Percentiles rank a stretch among this genome's conserved stretches.
phyloP scores from a whole-genome alignment of 148 eudicot genomes.

The Cornus florida region DNA sequence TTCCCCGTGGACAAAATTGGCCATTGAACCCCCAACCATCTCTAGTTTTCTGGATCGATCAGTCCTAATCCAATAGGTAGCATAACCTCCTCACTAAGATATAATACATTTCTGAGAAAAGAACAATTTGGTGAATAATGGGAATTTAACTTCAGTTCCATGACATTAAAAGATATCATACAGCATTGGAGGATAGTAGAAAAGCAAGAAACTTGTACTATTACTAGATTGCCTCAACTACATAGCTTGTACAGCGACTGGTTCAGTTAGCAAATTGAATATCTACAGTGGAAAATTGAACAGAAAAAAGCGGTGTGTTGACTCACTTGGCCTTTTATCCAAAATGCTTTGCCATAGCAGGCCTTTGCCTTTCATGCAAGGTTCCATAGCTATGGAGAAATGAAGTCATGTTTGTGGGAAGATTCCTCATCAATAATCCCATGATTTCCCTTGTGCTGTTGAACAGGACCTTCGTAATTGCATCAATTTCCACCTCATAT shows the following conservation, averaged over 20 bases:
- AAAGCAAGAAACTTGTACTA: not conserved
- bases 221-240: not conserved
- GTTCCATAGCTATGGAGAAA: constrained; percentile 5
- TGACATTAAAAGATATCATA: not conserved
- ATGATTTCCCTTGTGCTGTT: constrained; percentile 12
- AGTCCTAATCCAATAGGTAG: too few relatives aligned
- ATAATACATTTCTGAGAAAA: not conserved
- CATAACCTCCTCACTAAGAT: not conserved
- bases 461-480: constrained; percentile 18
- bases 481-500: constrained; percentile 68
- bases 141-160: not conserved
- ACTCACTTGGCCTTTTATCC: constrained; percentile 10
- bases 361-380: constrained; percentile 11
- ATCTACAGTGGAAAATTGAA: not conserved
- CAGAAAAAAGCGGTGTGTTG: not conserved
- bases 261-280: not conserved
- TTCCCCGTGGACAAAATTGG: too few relatives aligned
- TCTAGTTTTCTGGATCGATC: too few relatives aligned
- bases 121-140: not conserved
- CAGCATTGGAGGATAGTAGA: not conserved
- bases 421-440: constrained; percentile 11
- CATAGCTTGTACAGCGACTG: constrained; percentile 9
- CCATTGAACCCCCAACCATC: too few relatives aligned
- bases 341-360: constrained; percentile 1
- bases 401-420: constrained; percentile 22